Percentiles rank a stretch among this genome's conserved stretches.
These are phyloP conservation scores for Aquilaria yunnanensis DNA, from an alignment of 345 rosid genomes.

Conservation along the genomic window DNA sequence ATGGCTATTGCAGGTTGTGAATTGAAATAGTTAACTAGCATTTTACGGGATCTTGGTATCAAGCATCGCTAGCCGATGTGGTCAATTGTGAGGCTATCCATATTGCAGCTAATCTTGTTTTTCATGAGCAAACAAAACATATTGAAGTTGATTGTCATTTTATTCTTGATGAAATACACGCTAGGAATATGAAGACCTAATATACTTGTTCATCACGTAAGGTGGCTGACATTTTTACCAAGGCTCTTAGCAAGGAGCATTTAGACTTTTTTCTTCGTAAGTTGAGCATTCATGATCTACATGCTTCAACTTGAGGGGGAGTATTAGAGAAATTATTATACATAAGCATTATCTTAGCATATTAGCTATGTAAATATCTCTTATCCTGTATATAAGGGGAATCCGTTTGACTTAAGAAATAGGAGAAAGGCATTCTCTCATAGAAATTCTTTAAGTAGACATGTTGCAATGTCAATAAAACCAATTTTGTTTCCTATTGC, in stretches of 20 bases:
- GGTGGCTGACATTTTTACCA: not conserved
- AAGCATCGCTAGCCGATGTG: not conserved
- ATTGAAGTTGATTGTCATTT: conserved; percentile 1
- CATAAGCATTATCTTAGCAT: no score
- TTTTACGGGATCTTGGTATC: not conserved
- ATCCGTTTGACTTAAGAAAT: no score
- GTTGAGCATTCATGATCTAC: conserved; percentile 3
- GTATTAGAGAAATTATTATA: no score
- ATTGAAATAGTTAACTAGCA: not conserved
- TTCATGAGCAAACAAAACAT: conserved; percentile 4
- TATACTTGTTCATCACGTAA: not conserved
- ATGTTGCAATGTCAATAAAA: no score
- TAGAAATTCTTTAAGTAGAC: no score
- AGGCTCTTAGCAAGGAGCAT: not conserved
- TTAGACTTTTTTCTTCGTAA: not conserved
- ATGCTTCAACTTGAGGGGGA: conserved; percentile 5
- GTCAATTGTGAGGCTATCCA: conserved; percentile 1
- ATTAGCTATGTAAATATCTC: no score
- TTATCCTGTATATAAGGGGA: no score
- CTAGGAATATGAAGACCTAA: not conserved
- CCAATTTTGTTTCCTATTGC: no score
- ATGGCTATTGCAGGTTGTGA: conserved; percentile 1
- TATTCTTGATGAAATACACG: not conserved
- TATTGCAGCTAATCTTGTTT: not conserved
- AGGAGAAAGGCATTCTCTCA: no score